Conservation (phyloP, 164 flowering plant genomes). For the Kingdonia uniflora region DNA sequence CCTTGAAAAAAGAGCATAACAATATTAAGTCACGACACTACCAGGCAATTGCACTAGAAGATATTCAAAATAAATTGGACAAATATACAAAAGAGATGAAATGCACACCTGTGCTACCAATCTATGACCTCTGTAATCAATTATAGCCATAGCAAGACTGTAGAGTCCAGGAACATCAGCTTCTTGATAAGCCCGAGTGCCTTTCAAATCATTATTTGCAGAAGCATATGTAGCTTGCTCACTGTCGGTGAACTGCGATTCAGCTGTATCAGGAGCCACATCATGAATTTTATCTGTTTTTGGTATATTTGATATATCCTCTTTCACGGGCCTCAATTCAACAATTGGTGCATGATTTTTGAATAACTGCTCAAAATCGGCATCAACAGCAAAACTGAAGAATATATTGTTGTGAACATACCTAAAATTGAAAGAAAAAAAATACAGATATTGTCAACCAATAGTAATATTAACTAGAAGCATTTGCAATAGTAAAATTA, state of each 20-base stretch:
- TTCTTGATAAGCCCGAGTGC: constrained; percentile 94
- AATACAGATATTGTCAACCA: background rate
- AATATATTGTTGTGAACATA: constrained; percentile 99
- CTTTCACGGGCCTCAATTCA: constrained; percentile 24
- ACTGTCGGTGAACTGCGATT: constrained; percentile 63
- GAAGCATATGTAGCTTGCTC: constrained; percentile 99
- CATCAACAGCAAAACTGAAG: constrained; percentile 98
- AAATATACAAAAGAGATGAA: background rate
- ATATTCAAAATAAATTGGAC: background rate
- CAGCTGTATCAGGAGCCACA: constrained; percentile 34
- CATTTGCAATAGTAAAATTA: too few species aligned
- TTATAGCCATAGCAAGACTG: constrained; percentile 96
- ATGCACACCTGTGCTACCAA: constrained; percentile 88
- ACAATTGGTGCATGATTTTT: constrained; percentile 31
- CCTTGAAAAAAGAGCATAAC: background rate
- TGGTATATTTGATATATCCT: constrained; percentile 19
- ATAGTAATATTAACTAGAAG: too few species aligned
- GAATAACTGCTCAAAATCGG: constrained; percentile 62
- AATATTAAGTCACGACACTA: background rate
- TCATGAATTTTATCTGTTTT: constrained; percentile 22
- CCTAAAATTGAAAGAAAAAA: constrained; percentile 29
- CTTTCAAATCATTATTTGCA: constrained; percentile 97
- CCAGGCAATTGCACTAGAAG: too few species aligned
- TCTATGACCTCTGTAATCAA: constrained; percentile 96
- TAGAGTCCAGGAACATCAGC: constrained; percentile 94